These are phyloP conservation scores for Fraxinus floribunda DNA, from an alignment of 305 asterid species.

Conservation along the genomic window DNA sequence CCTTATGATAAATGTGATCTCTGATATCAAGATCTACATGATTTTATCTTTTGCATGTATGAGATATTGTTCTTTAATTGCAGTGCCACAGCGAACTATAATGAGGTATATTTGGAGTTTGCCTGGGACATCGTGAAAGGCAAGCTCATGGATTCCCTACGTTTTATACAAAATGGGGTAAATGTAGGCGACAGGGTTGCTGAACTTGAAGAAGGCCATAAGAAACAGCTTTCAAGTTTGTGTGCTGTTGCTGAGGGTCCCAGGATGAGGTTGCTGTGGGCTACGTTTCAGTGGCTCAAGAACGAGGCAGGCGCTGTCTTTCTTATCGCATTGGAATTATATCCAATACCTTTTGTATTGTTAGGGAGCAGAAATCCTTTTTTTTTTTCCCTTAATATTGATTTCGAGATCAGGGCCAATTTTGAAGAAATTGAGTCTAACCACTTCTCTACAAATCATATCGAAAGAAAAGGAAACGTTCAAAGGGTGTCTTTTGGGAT, in stretches of 20 bases:
- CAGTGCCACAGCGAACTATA: conserved; percentile 49
- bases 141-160: conserved; percentile 70
- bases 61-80: conserved; percentile 25
- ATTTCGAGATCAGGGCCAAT: neutral
- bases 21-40: neutral
- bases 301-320: conserved; percentile 72
- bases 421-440: conserved; percentile 1
- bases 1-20: neutral
- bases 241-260: conserved; percentile 77
- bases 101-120: conserved; percentile 47
- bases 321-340: conserved; percentile 29
- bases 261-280: conserved; percentile 77
- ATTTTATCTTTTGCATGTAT: conserved; percentile 12
- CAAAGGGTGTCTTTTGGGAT: neutral
- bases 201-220: conserved; percentile 40
- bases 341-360: conserved; percentile 3
- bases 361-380: conserved; percentile 3
- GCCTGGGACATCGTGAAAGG: conserved; percentile 74
- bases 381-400: neutral
- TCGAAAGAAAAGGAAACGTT: conserved; percentile 7
- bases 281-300: conserved; percentile 77
- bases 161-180: conserved; percentile 42
- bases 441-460: conserved; percentile 10
- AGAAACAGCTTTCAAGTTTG: conserved; percentile 62
- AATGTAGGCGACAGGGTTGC: conserved; percentile 35